A percentile compares a stretch with the other conserved stretches of the same genome.
Conservation (phyloP, 495 filamentous ascomycete genomes). For the Penicillium arizonense region DNA sequence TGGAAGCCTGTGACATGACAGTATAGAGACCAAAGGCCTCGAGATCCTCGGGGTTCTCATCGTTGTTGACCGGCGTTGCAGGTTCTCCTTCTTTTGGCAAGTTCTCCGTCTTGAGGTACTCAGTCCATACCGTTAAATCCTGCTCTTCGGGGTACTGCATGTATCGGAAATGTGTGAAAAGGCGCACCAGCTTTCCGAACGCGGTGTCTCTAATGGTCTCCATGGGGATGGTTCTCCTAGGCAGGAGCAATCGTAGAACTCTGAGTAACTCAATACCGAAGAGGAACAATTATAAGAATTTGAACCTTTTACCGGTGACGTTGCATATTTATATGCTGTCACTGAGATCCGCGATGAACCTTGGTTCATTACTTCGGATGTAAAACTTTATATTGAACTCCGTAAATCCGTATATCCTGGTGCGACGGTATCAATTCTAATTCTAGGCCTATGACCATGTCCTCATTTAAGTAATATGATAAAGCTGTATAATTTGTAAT, state of each 20-base stretch:
- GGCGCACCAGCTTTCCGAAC: constrained; percentile 36
- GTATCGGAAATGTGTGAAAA: constrained; percentile 19
- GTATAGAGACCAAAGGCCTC: constrained; percentile 16
- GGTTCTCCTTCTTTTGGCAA: constrained; percentile 27
- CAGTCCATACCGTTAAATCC: constrained; percentile 30
- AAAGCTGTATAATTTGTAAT: no score
- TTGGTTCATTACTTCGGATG: no score
- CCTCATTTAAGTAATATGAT: no score
- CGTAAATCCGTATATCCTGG: no score
- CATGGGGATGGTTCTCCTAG: constrained; percentile 3
- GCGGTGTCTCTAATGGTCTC: constrained; percentile 27
- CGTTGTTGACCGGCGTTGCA: constrained; percentile 15
- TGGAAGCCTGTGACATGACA: constrained; percentile 21
- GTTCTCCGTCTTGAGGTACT: constrained; percentile 29
- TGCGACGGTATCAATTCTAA: no score
- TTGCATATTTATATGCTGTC: no score
- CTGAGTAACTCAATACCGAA: no score
- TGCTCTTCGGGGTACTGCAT: constrained; percentile 38
- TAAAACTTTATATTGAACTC: no score
- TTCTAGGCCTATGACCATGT: no score
- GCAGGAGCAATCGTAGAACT: not conserved
- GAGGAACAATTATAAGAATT: no score
- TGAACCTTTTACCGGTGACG: no score
- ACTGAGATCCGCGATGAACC: no score
- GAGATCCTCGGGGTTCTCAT: constrained; percentile 15